phyloP scores from a whole-genome alignment of 257 asterid species.

The Thymus mandschuricus region DNA sequence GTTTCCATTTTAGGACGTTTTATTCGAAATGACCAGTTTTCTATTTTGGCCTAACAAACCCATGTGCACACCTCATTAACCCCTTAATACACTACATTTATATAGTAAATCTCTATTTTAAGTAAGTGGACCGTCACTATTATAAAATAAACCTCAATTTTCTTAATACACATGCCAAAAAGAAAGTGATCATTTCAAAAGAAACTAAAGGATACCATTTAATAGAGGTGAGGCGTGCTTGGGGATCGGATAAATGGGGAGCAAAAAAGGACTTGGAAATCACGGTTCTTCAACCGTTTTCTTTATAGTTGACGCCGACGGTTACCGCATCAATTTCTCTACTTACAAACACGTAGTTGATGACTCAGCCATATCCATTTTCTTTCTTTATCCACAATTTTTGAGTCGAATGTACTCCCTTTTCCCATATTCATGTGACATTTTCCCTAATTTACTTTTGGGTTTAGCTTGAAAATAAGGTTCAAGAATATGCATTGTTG shows the following conservation, averaged over 20 bases:
- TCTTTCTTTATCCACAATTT: neutral
- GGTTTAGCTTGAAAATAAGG: neutral
- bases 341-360: slow-evolving; percentile 1
- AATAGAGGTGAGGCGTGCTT: slow-evolving; percentile 23
- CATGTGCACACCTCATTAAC: no score
- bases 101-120: no score
- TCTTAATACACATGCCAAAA: no score
- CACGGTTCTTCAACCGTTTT: slow-evolving; percentile 32
- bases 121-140: no score
- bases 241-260: slow-evolving; percentile 27
- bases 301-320: slow-evolving; percentile 23
- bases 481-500: neutral
- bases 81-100: no score
- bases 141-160: no score
- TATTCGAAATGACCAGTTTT: no score
- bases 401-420: neutral
- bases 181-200: no score
- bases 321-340: slow-evolving; percentile 18
- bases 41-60: no score
- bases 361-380: slow-evolving; percentile 33
- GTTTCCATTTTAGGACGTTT: no score
- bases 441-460: neutral
- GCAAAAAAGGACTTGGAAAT: slow-evolving; percentile 12
- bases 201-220: no score
- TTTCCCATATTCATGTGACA: neutral